Conservation (phyloP, 192 early-diverging fungal species). For the Martensiomyces pterosporus region DNA sequence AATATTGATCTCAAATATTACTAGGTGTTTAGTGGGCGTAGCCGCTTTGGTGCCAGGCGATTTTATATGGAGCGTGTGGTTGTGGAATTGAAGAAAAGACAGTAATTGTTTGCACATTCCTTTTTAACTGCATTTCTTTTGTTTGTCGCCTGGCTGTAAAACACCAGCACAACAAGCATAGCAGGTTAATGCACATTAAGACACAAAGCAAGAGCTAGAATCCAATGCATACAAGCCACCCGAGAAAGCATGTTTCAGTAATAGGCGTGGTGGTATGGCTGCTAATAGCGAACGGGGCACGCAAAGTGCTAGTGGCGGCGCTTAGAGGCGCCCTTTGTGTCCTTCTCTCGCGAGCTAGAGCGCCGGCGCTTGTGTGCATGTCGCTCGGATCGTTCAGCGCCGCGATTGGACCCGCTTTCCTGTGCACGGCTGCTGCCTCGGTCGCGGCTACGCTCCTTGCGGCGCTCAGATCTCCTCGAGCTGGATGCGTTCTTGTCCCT, state of each 20-base stretch:
- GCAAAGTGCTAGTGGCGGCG: slow-evolving; percentile 30
- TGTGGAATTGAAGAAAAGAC: not conserved
- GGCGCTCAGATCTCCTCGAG: slow-evolving; percentile 24
- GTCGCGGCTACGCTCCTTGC: slow-evolving; percentile 27
- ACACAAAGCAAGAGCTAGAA: slow-evolving; percentile 2
- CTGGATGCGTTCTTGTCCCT: slow-evolving; percentile 12
- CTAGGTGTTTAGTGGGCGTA: no score
- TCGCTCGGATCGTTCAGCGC: not conserved
- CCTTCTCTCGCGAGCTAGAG: slow-evolving; percentile 35
- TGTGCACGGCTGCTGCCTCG: slow-evolving; percentile 2
- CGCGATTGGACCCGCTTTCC: not conserved
- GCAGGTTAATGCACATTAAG: not conserved
- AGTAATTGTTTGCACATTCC: no score
- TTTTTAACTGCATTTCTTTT: no score
- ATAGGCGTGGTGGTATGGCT: no score
- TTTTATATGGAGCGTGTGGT: slow-evolving; percentile 1
- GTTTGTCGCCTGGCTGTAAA: not conserved
- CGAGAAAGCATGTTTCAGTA: no score
- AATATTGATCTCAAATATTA: no score
- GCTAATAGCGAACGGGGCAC: not conserved
- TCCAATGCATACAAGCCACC: no score
- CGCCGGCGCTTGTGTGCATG: slow-evolving; percentile 37
- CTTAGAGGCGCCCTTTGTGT: slow-evolving; percentile 26
- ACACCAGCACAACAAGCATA: slow-evolving; percentile 5
- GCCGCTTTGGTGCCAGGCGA: no score